Evolutionary conservation across 176 grass and related monocot species (phyloP), one percentile per base, ranked within the genome.

Genomic region (Oryza rufipogon): DNA sequence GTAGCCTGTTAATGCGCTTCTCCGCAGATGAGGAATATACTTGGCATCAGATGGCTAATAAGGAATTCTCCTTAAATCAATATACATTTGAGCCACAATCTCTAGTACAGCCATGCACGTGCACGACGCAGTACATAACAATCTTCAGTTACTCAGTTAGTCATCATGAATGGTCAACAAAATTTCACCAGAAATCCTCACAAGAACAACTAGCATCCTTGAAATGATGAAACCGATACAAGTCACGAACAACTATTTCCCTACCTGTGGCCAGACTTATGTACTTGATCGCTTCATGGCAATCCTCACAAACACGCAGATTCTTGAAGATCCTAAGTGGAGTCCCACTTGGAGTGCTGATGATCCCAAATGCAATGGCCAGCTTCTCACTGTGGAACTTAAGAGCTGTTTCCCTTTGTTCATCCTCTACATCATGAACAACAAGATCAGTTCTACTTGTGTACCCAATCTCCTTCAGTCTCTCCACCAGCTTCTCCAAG

Each of bases 271-370:
- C 83, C 76, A 8, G 64, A 70, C 74, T 88, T 69, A 83, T 68
- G 41, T 80, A 83, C 71, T 86, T 88, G 76, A 94, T 88, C 74
- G 80, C 71, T 36, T 94, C 86, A 28, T 91, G 89, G 63, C 89
- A 94, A 34, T 91, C 92, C 39, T 54, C 66, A 9, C 89, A 91
- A 64, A 94, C 80, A 64, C 76, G 86, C 13, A 91, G 76, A 78
- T 91, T 89, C 84, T 91, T 94, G 76, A 91, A 91, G 60, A 94
- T 80, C 42, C 79, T 85, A 69, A 94, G 79, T 81, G 89, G 71
- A 17, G 58, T 58, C 65, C 83, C 84, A 73, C 11, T 26, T 1
- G 80, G 89, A 58, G 89, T 84, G 66, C 82, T 88, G 58, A 93
- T 88, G 75, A 90, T 83, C 54, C 91, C 86, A 73, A 88, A 91